Base-by-base conservation (phyloP, 1,284 basidiomycete genomes). In the Macrocystidia cucumis region DNA sequence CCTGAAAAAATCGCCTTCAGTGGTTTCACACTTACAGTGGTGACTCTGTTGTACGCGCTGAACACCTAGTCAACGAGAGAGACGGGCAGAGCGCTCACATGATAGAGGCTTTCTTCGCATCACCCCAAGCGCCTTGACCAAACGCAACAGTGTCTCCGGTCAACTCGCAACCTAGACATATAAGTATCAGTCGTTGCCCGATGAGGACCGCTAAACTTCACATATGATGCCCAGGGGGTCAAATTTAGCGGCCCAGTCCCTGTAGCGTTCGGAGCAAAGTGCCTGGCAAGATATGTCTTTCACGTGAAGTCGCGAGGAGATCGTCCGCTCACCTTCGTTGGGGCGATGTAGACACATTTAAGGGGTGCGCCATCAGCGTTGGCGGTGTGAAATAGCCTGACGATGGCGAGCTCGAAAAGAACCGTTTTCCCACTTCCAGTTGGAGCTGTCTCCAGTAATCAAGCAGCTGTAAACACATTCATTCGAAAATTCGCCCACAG, bases 351-450 rank as follows among this genome's bases (percentile, higher is more conserved):
- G 14, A 98, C 79, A 38, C 87, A 90, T 58, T 86, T 86, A 5
- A 62, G 50, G 6, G 55, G 45, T 14, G 54, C 51, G n/a, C 57
- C 52, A 6, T 53, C 51, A 14, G 59, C 55, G 33, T 56, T 50
- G 5, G 64, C 58, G 33, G 65, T 59, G 33, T 63, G 67, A 23
- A 93, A 62, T 70, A 91, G 74, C 20, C 76, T 76, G 33, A 98
- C 76, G 33, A 97, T 84, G 0, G 88, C 78, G 8, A 98, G 63
- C 55, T 98, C 95, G 47, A 98, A 98, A 5, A 98, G 60, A 1
- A 87, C 90, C 0, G 93, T 92, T 60, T 96, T 96, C 17, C 92
- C 92, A 30, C 89, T 87, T 16, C 91, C 89, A 5, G 91, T 96
- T 0, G 91, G 91, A 1, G 92, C 91, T 82, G 51, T 29, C 21